Conservation (phyloP, 2,329 filamentous ascomycete genomes). For the Fusarium lateritium region DNA sequence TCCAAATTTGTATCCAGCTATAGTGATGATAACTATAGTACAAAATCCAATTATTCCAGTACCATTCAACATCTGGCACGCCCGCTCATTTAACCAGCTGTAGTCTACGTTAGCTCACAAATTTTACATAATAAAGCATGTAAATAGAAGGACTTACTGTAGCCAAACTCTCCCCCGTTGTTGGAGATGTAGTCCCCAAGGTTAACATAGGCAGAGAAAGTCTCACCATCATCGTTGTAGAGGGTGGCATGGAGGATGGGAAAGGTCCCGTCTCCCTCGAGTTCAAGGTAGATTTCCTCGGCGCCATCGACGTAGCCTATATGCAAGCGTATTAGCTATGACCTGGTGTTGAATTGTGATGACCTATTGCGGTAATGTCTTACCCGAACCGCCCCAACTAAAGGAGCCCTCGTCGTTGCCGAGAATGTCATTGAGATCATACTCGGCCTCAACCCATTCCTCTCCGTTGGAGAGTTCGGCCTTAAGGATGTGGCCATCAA, state of each 20-base stretch:
- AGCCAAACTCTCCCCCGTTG: background rate
- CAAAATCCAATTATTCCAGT: background rate
- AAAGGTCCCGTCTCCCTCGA: background rate
- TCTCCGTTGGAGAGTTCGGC: conserved; percentile 57
- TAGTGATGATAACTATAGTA: background rate
- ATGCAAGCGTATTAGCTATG: background rate
- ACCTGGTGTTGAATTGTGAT: conserved; percentile 30
- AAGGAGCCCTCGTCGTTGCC: conserved; percentile 66
- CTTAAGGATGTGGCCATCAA: conserved; percentile 62
- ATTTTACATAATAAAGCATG: background rate
- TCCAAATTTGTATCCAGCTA: too few relatives aligned
- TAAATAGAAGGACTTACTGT: background rate
- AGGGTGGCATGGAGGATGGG: background rate
- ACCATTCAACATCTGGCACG: background rate
- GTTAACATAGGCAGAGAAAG: background rate
- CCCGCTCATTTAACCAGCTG: background rate
- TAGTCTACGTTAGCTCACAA: background rate
- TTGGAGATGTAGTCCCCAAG: background rate
- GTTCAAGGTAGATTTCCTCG: background rate
- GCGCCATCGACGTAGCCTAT: background rate
- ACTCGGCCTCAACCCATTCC: conserved; percentile 60
- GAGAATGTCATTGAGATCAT: conserved; percentile 64
- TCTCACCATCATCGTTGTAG: background rate
- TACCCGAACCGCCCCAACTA: conserved; percentile 57
- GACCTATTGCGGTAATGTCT: too few relatives aligned